These are phyloP conservation scores for Hypsizygus ulmarius DNA, from an alignment of 1,284 basidiomycete species.

Conservation along the genomic window DNA sequence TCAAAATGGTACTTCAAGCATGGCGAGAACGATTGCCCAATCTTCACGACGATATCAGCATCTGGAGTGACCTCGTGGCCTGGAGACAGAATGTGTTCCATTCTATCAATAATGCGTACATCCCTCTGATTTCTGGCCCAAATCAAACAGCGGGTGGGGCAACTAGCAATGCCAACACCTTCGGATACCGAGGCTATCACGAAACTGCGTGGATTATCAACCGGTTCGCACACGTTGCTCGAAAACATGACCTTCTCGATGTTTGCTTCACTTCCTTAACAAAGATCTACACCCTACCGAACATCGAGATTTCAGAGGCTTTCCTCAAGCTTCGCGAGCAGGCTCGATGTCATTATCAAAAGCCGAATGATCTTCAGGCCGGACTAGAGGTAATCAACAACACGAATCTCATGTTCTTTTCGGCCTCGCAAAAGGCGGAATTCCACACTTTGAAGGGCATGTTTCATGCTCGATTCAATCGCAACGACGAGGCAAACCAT, in stretches of 20 bases:
- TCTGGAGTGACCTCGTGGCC: constrained; percentile 98
- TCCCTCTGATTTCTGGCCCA: constrained; percentile 75
- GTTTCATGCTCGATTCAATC: constrained; percentile 90
- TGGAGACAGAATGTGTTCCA: constrained; percentile 94
- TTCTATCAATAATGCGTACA: constrained; percentile 96
- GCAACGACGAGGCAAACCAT: constrained; percentile 88
- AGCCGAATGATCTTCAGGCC: constrained; percentile 88
- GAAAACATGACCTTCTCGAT: constrained; percentile 95
- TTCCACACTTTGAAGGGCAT: constrained; percentile 99
- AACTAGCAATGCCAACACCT: constrained; percentile 72
- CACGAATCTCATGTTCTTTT: constrained; percentile 99
- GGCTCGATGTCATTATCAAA: constrained; percentile 98
- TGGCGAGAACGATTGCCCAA: constrained; percentile 98
- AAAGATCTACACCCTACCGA: constrained; percentile 98
- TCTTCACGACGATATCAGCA: constrained; percentile 95
- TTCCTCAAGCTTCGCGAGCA: constrained; percentile 99
- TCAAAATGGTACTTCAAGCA: constrained; percentile 94
- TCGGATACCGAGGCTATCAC: constrained; percentile 97
- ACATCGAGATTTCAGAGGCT: constrained; percentile 99
- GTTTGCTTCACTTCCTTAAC: constrained; percentile 95
- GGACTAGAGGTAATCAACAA: constrained; percentile 99
- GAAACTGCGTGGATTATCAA: constrained; percentile 99
- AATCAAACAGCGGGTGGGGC: constrained; percentile 50
- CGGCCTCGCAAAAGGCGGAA: constrained; percentile 92
- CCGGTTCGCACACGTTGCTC: constrained; percentile 98